Evolutionary conservation across 2,329 filamentous ascomycete species (phyloP), one percentile per base, ranked within the genome.

Genomic region (Aureobasidium sp.): DNA sequence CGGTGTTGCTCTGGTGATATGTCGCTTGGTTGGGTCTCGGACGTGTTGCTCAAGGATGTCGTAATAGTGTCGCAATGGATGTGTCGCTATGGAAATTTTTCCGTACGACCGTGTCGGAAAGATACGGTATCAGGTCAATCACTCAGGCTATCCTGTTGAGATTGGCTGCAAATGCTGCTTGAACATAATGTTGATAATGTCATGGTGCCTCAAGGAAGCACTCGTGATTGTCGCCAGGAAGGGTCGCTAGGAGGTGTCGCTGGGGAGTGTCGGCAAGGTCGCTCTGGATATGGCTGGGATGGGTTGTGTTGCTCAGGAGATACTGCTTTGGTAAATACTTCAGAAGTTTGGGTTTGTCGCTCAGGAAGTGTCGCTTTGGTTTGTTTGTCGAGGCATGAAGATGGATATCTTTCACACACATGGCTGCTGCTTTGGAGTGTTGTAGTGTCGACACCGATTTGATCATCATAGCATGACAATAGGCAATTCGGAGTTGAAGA

Each of bases 281-380:
- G 55, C 55, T 59, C 34, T 32, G 55, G 55, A 44, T 30, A 30
- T 16, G 5, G 29, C 41, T 16, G 29, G 50, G 16, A 34, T 27
- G 16, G 34, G 3, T 37, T 14, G 34, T 3, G 41, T 48, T 10
- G 55, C 55, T 59, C 44, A 32, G 54, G 54, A 42, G 34, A 34
- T 59, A 30, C 44, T 59, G 54, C 54, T 59, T 59, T 58, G 55
- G 55, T 59, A 41, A 41, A 29, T 59, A n/a, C 3, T 39, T 13
- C 4, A 11, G 10, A 32, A n/a, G 25, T 44, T 41, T 7, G 25
- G 39, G 10, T 16, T 44, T 16, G 41, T 59, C 34, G 55, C 55
- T 59, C 25, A 44, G 55, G 55, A 32, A 48, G 25, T 48, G 55
- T 48, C 21, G 55, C 55, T 59, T 48, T 59, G 55, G 55, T 59